Percentiles rank a stretch among this genome's conserved stretches.
phyloP scores from a whole-genome alignment of 1,284 basidiomycete genomes.

The Fistulinella staudtii region DNA sequence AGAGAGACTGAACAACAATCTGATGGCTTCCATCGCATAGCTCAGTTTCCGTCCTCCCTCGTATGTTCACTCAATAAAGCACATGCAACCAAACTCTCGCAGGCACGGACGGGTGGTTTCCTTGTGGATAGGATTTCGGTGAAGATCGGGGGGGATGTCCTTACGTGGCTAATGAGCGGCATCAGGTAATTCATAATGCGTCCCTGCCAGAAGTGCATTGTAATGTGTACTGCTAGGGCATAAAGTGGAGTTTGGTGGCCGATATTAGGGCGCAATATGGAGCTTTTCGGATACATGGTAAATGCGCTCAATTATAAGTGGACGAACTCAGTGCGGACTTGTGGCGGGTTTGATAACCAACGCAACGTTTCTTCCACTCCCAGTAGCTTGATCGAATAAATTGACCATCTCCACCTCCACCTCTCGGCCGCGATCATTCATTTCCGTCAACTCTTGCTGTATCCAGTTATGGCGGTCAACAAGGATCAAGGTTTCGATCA shows the following conservation, averaged over 20 bases:
- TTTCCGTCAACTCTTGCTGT: slow-evolving; percentile 32
- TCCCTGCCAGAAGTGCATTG: slow-evolving; percentile 8
- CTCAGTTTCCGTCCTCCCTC: slow-evolving; percentile 47
- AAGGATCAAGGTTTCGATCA: slow-evolving; percentile 48
- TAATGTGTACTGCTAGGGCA: slow-evolving; percentile 3
- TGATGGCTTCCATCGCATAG: slow-evolving; percentile 42
- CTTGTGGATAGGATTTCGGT: slow-evolving; percentile 50
- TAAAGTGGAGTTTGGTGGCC: slow-evolving; percentile 5
- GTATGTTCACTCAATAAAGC: slow-evolving; percentile 46
- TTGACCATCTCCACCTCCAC: slow-evolving; percentile 49
- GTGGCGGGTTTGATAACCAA: slow-evolving; percentile 41
- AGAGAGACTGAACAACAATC: slow-evolving; percentile 8
- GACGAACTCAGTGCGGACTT: slow-evolving; percentile 5
- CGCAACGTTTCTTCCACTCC: slow-evolving; percentile 63
- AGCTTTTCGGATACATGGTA: slow-evolving; percentile 3
- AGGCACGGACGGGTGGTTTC: slow-evolving; percentile 46
- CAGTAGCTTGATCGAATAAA: slow-evolving; percentile 62
- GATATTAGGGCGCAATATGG: slow-evolving; percentile 1
- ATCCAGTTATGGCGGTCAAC: slow-evolving; percentile 48
- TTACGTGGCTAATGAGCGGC: slow-evolving; percentile 42
- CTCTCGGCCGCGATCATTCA: slow-evolving; percentile 26
- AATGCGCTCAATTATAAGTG: slow-evolving; percentile 4
- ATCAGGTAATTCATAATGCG: slow-evolving; percentile 18
- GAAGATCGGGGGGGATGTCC: slow-evolving; percentile 63
- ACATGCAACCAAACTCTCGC: slow-evolving; percentile 41